Evolutionary conservation across 2,329 filamentous ascomycete species (phyloP), one percentile per base, ranked within the genome.

Genomic region (Ophiostoma perfectum): DNA sequence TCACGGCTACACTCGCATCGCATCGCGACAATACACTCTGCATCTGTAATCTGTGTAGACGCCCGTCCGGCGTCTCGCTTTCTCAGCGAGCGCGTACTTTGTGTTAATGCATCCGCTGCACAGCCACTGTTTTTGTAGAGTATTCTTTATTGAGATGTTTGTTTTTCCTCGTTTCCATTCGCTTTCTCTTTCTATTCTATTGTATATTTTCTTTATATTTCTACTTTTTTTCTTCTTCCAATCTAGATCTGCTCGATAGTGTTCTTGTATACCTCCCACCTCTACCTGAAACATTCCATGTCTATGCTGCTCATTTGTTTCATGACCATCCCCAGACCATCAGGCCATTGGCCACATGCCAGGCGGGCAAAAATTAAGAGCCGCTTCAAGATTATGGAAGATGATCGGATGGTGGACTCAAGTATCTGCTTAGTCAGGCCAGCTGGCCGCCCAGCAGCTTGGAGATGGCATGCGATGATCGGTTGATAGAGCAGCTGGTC

Each of bases 1-100:
- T 36, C 12, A 39, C 36, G 9, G 18, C 14, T 18, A 27, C 27
- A 18, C 27, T 14, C 4, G 55, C 55, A 12, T 36, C 47, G n/a
- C 49, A 55, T 55, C 49, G 49, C 18, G n/a, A 55, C 49, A 60
- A 38, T 18, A 27, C 55, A 60, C 38, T 38, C 27, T 60, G 55
- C 11, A 60, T 38, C 27, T 38, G 38, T 60, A 60, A 14, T 6
- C 9, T 38, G 45, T 49, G 55, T 39, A 60, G 27, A 60, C 55
- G 11, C 55, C 55, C n/a, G 4, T 18, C 55, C 0, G 27, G 55
- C 55, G 55, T 60, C 55, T 60, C 55, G 55, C 55, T 39, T 60
- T 55, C 9, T 38, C 55, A 14, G 11, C 2, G 49, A 60, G 55
- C 55, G 55, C 55, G 55, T 60, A 39, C 55, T 60, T 60, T 44